These are phyloP conservation scores for Botryotinia narcissicola DNA, from an alignment of 2,329 filamentous ascomycete genomes.

Conservation along the genomic window DNA sequence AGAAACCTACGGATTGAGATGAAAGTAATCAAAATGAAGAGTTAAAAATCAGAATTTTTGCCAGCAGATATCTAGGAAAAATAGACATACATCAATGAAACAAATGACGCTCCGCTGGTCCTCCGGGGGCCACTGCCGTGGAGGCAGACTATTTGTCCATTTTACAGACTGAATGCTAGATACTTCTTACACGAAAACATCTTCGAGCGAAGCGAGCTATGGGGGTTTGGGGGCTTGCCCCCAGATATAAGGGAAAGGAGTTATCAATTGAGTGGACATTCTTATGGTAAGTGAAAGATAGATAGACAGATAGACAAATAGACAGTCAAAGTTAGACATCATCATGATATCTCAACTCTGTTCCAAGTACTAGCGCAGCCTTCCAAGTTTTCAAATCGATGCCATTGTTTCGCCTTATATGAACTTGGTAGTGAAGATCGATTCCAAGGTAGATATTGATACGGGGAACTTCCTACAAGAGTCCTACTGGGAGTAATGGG, in stretches of 20 bases:
- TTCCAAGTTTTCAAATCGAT: not conserved
- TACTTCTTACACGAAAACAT: not conserved
- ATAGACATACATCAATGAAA: not conserved
- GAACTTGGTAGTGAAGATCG: not conserved
- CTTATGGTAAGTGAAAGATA: not conserved
- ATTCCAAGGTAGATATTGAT: not conserved
- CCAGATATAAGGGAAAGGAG: no score
- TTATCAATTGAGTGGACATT: not conserved
- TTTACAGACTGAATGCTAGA: not conserved
- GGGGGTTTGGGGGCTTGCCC: not conserved
- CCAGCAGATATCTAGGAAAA: not conserved
- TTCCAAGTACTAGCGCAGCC: not conserved
- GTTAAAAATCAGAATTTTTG: not conserved
- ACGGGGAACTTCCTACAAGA: not conserved
- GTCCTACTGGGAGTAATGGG: no score
- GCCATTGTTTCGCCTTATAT: not conserved
- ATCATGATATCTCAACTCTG: not conserved
- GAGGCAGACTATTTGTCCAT: not conserved
- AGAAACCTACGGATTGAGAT: not conserved
- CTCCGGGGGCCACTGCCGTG: constrained; percentile 1
- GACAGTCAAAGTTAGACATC: not conserved
- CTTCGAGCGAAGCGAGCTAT: not conserved
- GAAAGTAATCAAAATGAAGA: not conserved
- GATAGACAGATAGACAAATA: no score
- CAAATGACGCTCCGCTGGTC: not conserved